Base-by-base conservation (phyloP, 106 monocot genomes). In the Allium cepa region DNA sequence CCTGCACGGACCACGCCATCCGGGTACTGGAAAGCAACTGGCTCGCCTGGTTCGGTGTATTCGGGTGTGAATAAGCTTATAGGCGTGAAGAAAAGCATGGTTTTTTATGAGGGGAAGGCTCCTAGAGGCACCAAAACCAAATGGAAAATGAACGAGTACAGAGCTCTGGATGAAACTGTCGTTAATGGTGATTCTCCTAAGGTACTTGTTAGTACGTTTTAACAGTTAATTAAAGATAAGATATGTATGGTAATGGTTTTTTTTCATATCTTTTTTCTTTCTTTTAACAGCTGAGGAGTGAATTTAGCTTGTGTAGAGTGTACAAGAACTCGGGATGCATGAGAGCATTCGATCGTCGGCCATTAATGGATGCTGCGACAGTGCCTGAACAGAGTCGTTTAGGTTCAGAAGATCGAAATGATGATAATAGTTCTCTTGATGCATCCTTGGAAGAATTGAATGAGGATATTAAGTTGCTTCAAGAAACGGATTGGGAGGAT, bases 11-110 rank as follows among this genome's bases (percentile, higher is more conserved):
- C 75, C 60, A 89, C 93, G 17, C 65, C 81, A 0, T 73, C 86
- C 2, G 93, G 93, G 17, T 93, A 89, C 72, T 93, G 93, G 93
- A 93, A 93, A 79, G 79, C 89, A 45, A 89, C 89, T 4, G 93
- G 89, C 15, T 84, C 89, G 3, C 77, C 84, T 0, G 71, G 71
- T 47, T 46, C 16, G 13, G 82, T 93, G 8, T 84, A 77, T 64
- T 73, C 82, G 17, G 14, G 72, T 8, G 50, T 14, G 46, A 62
- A 57, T 28, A 69, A 73, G 3, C 53, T 60, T 56, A 72, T 93
- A 36, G 93, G 84, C 7, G 45, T 70, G 56, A 86, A 82, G 83
- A 93, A 76, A 76, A 86, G 84, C 47, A 89, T 93, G 89, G 88
- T 83, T 13, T 93, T 93, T 76, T 86, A 93, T 77, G 14, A 50